Percentiles rank a stretch among this genome's conserved stretches.
Evolutionary conservation across 2,329 filamentous ascomycete genomes (phyloP).

Genomic region (Hyphodiscus sp.): DNA sequence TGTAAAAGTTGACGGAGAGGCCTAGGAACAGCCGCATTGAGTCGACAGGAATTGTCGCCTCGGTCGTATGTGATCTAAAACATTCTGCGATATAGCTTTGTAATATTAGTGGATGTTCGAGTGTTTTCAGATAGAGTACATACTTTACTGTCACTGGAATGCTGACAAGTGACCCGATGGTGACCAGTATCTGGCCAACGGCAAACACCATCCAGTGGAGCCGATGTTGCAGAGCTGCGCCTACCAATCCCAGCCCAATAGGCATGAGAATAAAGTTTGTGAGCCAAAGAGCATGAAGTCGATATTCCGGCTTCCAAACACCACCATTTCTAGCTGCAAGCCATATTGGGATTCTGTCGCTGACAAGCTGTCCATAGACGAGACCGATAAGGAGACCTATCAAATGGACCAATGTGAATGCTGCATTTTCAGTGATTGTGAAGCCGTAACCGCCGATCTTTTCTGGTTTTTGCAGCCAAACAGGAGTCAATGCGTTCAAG

Average conservation of each 20-base stretch:
- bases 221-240: neutral
- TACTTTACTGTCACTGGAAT: neutral
- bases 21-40: neutral
- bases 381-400: constrained; percentile 32
- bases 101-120: neutral
- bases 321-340: constrained; percentile 6
- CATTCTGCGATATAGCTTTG: neutral
- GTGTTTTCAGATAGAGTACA: neutral
- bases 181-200: neutral
- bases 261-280: neutral
- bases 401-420: constrained; percentile 34
- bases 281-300: constrained; percentile 9
- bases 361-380: constrained; percentile 31
- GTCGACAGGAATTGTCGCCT: neutral
- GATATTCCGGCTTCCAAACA: constrained; percentile 20
- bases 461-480: constrained; percentile 32
- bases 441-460: constrained; percentile 36
- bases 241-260: neutral
- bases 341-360: constrained; percentile 32
- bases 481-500: constrained; percentile 2
- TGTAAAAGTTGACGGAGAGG: neutral
- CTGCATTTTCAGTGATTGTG: constrained; percentile 32
- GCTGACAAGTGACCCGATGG: neutral
- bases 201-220: neutral
- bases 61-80: neutral